Conservation (phyloP, 805 yeast species). For the Saccharomycopsis sp. region DNA sequence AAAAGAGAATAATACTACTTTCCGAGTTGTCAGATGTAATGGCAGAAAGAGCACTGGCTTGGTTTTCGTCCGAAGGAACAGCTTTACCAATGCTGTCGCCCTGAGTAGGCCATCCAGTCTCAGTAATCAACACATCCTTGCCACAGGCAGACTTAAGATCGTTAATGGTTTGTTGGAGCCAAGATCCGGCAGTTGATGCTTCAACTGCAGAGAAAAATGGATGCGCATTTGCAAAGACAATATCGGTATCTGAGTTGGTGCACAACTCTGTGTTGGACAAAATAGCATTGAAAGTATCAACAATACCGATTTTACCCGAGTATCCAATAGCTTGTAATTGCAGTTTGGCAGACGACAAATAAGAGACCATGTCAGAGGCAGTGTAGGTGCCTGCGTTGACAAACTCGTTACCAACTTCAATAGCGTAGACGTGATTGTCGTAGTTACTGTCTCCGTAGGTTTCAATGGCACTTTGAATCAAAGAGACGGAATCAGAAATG, state of each 20-base stretch:
- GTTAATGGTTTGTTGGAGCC: slow-evolving; percentile 84
- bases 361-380: slow-evolving; percentile 56
- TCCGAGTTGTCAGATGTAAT: slow-evolving; percentile 68
- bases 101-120: slow-evolving; percentile 94
- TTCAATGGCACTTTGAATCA: slow-evolving; percentile 58
- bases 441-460: background rate
- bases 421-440: slow-evolving; percentile 50
- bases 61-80: slow-evolving; percentile 71
- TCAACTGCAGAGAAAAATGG: slow-evolving; percentile 89
- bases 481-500: slow-evolving; percentile 45
- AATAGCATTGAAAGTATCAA: slow-evolving; percentile 92
- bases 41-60: slow-evolving; percentile 62
- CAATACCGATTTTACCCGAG: slow-evolving; percentile 86
- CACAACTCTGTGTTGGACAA: slow-evolving; percentile 91
- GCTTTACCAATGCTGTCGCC: slow-evolving; percentile 67
- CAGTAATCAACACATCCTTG: slow-evolving; percentile 71
- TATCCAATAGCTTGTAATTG: slow-evolving; percentile 76
- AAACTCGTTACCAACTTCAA: slow-evolving; percentile 92
- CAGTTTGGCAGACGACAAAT: slow-evolving; percentile 60
- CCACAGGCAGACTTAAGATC: slow-evolving; percentile 31
- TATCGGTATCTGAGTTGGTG: slow-evolving; percentile 59
- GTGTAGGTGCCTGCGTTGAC: slow-evolving; percentile 81
- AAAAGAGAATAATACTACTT: slow-evolving; percentile 60
- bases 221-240: slow-evolving; percentile 94
- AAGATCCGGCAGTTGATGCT: slow-evolving; percentile 77